A percentile compares a stretch with the other conserved stretches of the same genome.
phyloP scores from a whole-genome alignment of 108 stramenopile species.

The Cyclotella kingstonii region DNA sequence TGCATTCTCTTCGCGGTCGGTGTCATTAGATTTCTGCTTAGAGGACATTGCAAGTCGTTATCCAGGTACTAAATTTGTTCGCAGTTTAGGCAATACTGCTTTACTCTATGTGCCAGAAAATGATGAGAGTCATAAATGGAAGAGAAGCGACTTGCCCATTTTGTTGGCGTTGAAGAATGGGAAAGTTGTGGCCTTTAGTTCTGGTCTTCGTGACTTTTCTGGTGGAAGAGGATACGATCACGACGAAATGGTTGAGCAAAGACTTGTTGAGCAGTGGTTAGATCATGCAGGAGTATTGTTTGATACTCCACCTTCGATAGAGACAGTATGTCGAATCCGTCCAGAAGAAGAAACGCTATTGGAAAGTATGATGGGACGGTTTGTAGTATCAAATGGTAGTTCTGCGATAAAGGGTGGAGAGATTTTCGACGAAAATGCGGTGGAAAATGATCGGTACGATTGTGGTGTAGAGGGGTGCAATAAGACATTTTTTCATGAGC shows the following conservation, averaged over 20 bases:
- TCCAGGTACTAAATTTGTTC: conserved; percentile 69
- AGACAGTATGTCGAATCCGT: conserved; percentile 64
- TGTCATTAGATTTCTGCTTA: conserved; percentile 71
- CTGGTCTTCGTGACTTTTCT: conserved; percentile 47
- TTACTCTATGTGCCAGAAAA: conserved; percentile 44
- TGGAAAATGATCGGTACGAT: conserved; percentile 47
- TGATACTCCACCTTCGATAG: conserved; percentile 44
- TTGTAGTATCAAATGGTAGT: too few species aligned
- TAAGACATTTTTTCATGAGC: conserved; percentile 74
- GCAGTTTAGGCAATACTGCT: conserved; percentile 51
- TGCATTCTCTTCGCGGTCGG: conserved; percentile 53
- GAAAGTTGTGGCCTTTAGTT: conserved; percentile 52
- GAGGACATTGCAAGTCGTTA: conserved; percentile 48
- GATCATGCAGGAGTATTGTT: conserved; percentile 62
- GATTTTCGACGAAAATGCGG: conserved; percentile 4
- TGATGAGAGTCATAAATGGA: conserved; percentile 34
- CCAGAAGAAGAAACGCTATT: conserved; percentile 72
- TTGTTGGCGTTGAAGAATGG: conserved; percentile 72
- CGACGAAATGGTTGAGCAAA: conserved; percentile 37
- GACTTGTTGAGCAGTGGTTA: conserved; percentile 65
- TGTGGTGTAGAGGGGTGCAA: conserved; percentile 73
- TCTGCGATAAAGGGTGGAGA: conserved; percentile 23
- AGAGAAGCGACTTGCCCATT: conserved; percentile 57
- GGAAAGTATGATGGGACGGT: conserved; percentile 52
- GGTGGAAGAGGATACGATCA: not conserved